These are phyloP conservation scores for Vigna trinervia DNA, from an alignment of 306 rosid genomes.

Conservation along the genomic window DNA sequence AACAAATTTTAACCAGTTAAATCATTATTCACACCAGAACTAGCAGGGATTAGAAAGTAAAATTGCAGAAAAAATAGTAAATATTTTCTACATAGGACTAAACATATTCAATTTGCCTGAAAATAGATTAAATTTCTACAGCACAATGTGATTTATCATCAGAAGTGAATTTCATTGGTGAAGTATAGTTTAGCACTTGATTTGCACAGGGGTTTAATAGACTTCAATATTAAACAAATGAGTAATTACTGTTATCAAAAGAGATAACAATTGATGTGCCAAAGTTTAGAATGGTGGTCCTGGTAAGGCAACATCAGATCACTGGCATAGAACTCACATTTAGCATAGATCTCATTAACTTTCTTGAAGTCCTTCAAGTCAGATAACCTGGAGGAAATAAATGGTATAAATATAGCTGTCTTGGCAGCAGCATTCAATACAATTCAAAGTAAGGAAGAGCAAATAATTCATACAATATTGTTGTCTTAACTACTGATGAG, in stretches of 20 bases:
- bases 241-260: background rate
- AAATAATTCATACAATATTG: conserved; percentile 71
- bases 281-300: background rate
- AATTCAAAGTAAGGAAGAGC: conserved; percentile 16
- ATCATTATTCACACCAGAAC: conserved; percentile 8
- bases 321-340: conserved; percentile 71
- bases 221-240: conserved; percentile 1
- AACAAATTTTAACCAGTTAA: conserved; percentile 34
- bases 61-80: background rate
- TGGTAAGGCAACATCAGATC: conserved; percentile 34
- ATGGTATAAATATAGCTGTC: conserved; percentile 1
- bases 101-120: background rate
- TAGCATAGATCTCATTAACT: conserved; percentile 94
- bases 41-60: background rate
- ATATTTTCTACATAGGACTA: background rate
- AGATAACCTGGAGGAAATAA: conserved; percentile 79
- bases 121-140: background rate
- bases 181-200: background rate
- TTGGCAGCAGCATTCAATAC: conserved; percentile 8
- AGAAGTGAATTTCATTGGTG: conserved; percentile 5
- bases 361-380: conserved; percentile 95
- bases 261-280: background rate
- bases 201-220: background rate
- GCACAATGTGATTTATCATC: background rate
- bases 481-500: conserved; percentile 91